These are phyloP conservation scores for Streptanthus diversifolius DNA, from an alignment of 345 rosid species.

Conservation along the genomic window DNA sequence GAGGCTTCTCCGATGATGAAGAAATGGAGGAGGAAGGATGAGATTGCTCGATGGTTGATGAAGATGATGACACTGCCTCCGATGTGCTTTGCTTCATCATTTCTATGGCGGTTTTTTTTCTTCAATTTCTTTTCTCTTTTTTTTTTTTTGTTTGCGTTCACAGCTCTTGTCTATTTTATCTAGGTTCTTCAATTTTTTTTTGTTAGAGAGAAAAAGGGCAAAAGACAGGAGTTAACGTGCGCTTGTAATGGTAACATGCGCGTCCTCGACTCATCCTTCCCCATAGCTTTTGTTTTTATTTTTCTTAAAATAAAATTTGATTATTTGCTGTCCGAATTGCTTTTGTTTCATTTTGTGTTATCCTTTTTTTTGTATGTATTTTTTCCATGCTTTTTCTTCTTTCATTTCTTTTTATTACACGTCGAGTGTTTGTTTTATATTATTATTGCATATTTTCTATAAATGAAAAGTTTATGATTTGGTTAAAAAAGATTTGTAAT, in stretches of 20 bases:
- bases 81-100: conserved; percentile 56
- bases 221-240: conserved; percentile 19
- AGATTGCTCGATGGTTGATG: conserved; percentile 44
- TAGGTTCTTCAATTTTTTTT: conserved; percentile 32
- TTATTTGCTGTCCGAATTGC: not conserved
- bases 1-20: conserved; percentile 39
- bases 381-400: too few species aligned
- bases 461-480: too few species aligned
- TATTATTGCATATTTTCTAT: too few species aligned
- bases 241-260: conserved; percentile 13
- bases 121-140: not conserved
- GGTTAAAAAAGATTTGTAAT: too few species aligned
- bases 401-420: too few species aligned
- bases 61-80: conserved; percentile 66
- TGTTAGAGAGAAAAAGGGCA: conserved; percentile 1
- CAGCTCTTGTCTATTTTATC: conserved; percentile 24
- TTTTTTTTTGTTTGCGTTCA: not conserved
- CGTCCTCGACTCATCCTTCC: not conserved
- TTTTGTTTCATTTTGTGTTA: not conserved
- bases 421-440: too few species aligned
- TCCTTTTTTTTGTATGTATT: too few species aligned
- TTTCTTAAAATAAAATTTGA: not conserved
- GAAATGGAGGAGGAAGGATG: conserved; percentile 40
- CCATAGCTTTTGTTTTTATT: conserved; percentile 1
- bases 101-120: conserved; percentile 26